Conservation (phyloP, 2,329 filamentous ascomycete species). For the Leptographium radiaticola region DNA sequence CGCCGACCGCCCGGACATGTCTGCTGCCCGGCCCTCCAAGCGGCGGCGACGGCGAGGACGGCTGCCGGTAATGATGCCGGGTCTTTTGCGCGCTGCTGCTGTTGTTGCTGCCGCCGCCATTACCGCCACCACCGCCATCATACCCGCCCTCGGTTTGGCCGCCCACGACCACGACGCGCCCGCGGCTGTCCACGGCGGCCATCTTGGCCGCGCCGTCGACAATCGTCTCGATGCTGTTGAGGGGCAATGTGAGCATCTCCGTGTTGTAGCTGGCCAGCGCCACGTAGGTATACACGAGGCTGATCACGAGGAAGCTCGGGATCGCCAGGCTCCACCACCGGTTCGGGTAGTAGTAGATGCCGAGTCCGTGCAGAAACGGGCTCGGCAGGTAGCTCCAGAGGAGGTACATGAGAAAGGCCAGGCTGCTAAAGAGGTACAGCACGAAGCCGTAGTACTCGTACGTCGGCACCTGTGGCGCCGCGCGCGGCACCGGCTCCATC, state of each 20-base stretch:
- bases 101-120: neutral
- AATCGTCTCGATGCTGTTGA: conserved; percentile 73
- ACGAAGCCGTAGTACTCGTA: conserved; percentile 99
- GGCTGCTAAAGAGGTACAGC: conserved; percentile 76
- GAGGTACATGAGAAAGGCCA: conserved; percentile 62
- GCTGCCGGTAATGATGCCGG: conserved; percentile 6
- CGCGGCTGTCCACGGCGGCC: conserved; percentile 49
- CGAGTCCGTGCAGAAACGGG: conserved; percentile 81
- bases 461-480: conserved; percentile 88
- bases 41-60: conserved; percentile 11
- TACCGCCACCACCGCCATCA: neutral
- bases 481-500: conserved; percentile 63
- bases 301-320: conserved; percentile 79
- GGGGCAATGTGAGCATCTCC: conserved; percentile 69
- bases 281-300: conserved; percentile 84
- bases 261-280: conserved; percentile 86
- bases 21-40: neutral
- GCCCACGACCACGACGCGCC: conserved; percentile 7
- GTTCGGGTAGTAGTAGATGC: conserved; percentile 94
- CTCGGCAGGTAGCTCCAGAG: conserved; percentile 86
- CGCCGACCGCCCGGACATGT: too few species aligned
- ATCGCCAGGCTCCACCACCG: conserved; percentile 95
- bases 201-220: conserved; percentile 84
- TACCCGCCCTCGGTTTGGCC: conserved; percentile 8
- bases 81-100: neutral